phyloP scores from a whole-genome alignment of 352 stramenopile species.

The Phytophthora kernoviae region DNA sequence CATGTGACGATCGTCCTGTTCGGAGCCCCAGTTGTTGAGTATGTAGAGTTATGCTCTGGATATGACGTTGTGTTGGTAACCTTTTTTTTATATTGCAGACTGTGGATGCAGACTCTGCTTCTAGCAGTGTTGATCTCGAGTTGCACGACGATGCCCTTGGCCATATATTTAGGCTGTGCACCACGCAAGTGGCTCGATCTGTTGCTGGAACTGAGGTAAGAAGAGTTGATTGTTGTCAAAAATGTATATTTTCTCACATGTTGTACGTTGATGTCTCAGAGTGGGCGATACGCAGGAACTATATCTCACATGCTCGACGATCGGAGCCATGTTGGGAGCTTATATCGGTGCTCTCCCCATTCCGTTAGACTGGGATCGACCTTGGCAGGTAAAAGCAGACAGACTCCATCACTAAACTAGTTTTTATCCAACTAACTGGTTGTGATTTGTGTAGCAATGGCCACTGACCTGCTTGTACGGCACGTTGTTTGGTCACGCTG shows the following conservation, averaged over 20 bases:
- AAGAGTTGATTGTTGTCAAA: not conserved
- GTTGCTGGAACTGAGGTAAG: constrained; percentile 57
- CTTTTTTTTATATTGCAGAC: constrained; percentile 31
- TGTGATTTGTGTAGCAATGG: constrained; percentile 67
- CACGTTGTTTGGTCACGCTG: constrained; percentile 46
- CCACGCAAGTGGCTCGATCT: constrained; percentile 55
- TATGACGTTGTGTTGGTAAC: constrained; percentile 5
- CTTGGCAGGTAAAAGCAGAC: constrained; percentile 71
- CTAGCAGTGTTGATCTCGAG: constrained; percentile 64
- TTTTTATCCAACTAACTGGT: constrained; percentile 3
- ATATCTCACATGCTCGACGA: constrained; percentile 53
- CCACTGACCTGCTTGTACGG: constrained; percentile 86
- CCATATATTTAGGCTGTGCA: constrained; percentile 40
- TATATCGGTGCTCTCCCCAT: constrained; percentile 83
- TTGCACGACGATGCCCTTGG: constrained; percentile 49
- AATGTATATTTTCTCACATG: too few species aligned
- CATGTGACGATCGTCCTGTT: constrained; percentile 76
- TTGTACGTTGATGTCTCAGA: constrained; percentile 23
- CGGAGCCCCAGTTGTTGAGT: constrained; percentile 72
- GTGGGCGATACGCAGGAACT: constrained; percentile 45
- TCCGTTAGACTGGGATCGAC: constrained; percentile 87
- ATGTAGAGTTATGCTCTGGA: constrained; percentile 11
- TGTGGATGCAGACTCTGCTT: constrained; percentile 66
- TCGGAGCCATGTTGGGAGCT: constrained; percentile 64
- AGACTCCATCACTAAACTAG: not conserved